phyloP scores from a whole-genome alignment of 345 rosid genomes.

The Tarenaya hassleriana region DNA sequence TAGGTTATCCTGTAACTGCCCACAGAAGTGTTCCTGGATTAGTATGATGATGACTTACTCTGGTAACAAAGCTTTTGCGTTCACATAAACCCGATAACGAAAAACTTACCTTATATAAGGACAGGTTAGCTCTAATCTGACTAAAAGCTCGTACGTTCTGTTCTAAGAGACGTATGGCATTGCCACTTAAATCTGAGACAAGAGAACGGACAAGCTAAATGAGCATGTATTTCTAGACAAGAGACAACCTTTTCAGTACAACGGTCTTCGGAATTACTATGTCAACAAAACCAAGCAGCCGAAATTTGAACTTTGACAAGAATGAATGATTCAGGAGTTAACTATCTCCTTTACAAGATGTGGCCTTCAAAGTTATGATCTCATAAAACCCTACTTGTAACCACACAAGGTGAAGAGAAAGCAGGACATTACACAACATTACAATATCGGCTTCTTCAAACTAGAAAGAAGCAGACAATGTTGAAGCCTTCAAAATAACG shows the following conservation, averaged over 20 bases:
- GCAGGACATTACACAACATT: too few relatives aligned
- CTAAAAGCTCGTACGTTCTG: conserved; percentile 62
- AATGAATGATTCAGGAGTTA: background rate
- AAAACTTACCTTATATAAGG: conserved; percentile 51
- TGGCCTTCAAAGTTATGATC: too few relatives aligned
- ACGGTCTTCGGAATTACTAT: conserved; percentile 7
- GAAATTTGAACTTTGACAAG: background rate
- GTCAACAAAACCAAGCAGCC: background rate
- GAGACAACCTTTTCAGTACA: conserved; percentile 2
- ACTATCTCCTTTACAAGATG: background rate
- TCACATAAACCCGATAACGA: background rate
- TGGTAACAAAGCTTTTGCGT: conserved; percentile 7
- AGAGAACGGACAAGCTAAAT: conserved; percentile 9
- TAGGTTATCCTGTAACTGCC: conserved; percentile 75
- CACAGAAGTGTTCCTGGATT: background rate
- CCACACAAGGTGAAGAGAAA: too few relatives aligned
- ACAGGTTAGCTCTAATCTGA: conserved; percentile 71
- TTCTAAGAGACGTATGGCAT: conserved; percentile 56
- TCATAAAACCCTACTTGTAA: too few relatives aligned
- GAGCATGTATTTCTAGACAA: background rate
- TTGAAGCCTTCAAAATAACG: too few relatives aligned
- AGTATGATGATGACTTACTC: too few relatives aligned
- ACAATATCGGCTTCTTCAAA: too few relatives aligned
- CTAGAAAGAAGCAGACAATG: too few relatives aligned
- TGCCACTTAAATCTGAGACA: conserved; percentile 57